phyloP scores from a whole-genome alignment of 2,329 filamentous ascomycete genomes.

The Ophiostoma ips region DNA sequence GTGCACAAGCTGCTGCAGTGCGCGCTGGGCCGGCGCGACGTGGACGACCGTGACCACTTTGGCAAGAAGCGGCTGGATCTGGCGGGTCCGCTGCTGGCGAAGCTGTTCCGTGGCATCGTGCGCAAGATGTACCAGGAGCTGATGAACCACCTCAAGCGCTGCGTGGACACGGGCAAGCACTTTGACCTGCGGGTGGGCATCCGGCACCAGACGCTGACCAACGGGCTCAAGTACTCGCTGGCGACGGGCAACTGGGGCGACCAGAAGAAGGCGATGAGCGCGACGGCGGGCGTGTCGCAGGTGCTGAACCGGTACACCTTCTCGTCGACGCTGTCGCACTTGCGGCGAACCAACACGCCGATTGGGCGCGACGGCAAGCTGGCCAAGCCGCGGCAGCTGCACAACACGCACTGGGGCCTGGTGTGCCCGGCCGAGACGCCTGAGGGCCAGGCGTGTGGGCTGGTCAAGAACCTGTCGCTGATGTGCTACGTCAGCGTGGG shows the following conservation, averaged over 20 bases:
- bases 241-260: constrained; percentile 99
- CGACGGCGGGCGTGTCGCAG: constrained; percentile 94
- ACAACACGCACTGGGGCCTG: constrained; percentile 97
- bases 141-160: constrained; percentile 79
- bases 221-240: constrained; percentile 89
- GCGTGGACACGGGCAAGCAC: constrained; percentile 75
- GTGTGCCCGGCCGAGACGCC: constrained; percentile 96
- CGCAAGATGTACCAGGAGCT: constrained; percentile 84
- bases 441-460: constrained; percentile 93
- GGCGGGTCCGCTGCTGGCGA: constrained; percentile 86
- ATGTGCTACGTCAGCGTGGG: constrained; percentile 99
- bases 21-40: constrained; percentile 80
- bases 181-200: constrained; percentile 87
- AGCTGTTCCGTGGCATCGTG: constrained; percentile 86
- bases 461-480: constrained; percentile 93
- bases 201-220: constrained; percentile 81
- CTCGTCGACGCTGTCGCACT: constrained; percentile 87
- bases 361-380: constrained; percentile 97
- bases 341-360: constrained; percentile 92
- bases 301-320: constrained; percentile 97
- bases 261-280: constrained; percentile 92
- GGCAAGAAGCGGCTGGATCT: constrained; percentile 97
- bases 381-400: constrained; percentile 90
- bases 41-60: constrained; percentile 96
- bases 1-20: constrained; percentile 91